These are phyloP conservation scores for Chaetoceros muelleri DNA, from an alignment of 108 stramenopile genomes.

Conservation along the genomic window DNA sequence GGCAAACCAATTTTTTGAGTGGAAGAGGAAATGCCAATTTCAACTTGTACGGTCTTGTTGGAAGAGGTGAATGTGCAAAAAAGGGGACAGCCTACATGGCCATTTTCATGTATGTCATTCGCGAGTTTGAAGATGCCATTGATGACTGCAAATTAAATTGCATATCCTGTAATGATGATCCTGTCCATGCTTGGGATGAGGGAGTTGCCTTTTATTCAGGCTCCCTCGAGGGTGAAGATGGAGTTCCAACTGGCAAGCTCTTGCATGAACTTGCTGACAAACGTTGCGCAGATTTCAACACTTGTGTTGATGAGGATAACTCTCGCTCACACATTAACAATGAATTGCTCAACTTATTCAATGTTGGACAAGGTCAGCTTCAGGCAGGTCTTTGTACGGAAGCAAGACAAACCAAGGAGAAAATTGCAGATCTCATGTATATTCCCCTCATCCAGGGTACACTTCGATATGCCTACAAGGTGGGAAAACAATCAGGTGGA, in stretches of 20 bases:
- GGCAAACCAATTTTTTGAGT: background rate
- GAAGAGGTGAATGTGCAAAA: constrained; percentile 8
- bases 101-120: constrained; percentile 58
- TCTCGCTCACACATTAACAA: constrained; percentile 29
- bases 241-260: constrained; percentile 24
- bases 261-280: constrained; percentile 52
- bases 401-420: constrained; percentile 29
- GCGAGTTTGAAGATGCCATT: constrained; percentile 53
- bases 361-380: constrained; percentile 28
- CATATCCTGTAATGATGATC: constrained; percentile 42
- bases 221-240: constrained; percentile 30
- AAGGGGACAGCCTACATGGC: constrained; percentile 41
- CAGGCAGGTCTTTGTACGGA: constrained; percentile 29
- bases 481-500: constrained; percentile 16
- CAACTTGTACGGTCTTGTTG: constrained; percentile 9
- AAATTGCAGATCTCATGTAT: constrained; percentile 43
- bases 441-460: constrained; percentile 62
- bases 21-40: constrained; percentile 25
- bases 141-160: constrained; percentile 42
- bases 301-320: constrained; percentile 32
- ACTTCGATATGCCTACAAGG: constrained; percentile 40
- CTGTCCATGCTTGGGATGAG: constrained; percentile 48
- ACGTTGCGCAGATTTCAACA: constrained; percentile 42
- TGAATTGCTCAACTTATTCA: constrained; percentile 35
- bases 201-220: constrained; percentile 54